Evolutionary conservation across 1,284 basidiomycete species (phyloP), one percentile per base, ranked within the genome.

Genomic region (Ustilago bromivora): DNA sequence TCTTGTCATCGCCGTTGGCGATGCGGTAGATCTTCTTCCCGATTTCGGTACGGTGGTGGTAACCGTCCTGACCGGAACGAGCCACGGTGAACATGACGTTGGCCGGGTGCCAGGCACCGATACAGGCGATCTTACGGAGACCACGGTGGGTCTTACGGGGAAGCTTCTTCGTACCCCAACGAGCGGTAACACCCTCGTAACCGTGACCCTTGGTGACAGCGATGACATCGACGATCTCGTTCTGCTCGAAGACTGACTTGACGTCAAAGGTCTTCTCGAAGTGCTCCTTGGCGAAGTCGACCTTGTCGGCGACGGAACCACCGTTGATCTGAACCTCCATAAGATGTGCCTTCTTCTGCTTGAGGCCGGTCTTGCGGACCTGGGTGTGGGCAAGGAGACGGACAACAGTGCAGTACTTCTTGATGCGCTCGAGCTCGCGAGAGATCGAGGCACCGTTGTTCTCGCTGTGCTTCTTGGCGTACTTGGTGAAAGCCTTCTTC

Each of bases 291-390:
- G 96, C 94, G 85, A 93, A 99, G 87, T 96, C 94, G 87, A 99
- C 96, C 91, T 99, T 99, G 91, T 99, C 96, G 54, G 95, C 91
- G 80, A 98, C 88, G 51, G 93, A 94, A 77, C 97, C 97, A 88
- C 97, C 97, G 89, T 99, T 99, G 87, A 99, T 92, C 89, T 99
- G 96, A 88, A 99, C 96, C 90, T 99, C 97, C 96, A 98, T 98
- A 63, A 99, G 91, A 89, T 99, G 96, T 43, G 96, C 96, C 91
- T 96, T 99, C 94, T 99, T 99, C 90, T 99, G 97, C 86, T 91
- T 91, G 84, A 99, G 92, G 86, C 95, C 94, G 47, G 97, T 99
- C 91, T 97, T 96, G 89, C 93, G 92, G 88, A 98, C 79, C 83
- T 94, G 89, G 96, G 97, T 85, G 96, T 98, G 92, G 81, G 95